A percentile compares a stretch with the other conserved stretches of the same genome.
phyloP scores from a whole-genome alignment of 805 yeast genomes.

The Candida manassasensis region DNA sequence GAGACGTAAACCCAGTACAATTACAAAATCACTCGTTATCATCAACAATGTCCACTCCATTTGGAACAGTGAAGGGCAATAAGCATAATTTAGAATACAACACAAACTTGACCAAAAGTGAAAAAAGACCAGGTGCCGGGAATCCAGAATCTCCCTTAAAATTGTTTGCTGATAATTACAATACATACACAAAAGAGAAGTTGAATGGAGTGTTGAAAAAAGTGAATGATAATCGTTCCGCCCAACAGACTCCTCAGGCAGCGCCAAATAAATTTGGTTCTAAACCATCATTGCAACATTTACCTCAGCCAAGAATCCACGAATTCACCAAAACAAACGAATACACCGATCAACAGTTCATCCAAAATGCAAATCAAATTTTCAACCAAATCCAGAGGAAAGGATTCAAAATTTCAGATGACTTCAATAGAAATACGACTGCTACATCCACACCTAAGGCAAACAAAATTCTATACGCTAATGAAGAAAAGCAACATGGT shows the following conservation, averaged over 20 bases:
- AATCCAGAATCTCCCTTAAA: constrained; percentile 39
- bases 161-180: constrained; percentile 33
- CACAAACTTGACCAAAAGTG: constrained; percentile 6
- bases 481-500: constrained; percentile 7
- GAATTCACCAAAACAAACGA: constrained; percentile 27
- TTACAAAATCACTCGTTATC: constrained; percentile 20
- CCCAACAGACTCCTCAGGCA: constrained; percentile 9
- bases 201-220: constrained; percentile 23
- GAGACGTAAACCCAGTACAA: neutral
- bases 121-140: constrained; percentile 9
- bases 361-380: constrained; percentile 34
- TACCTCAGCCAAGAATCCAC: constrained; percentile 20
- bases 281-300: neutral
- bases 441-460: constrained; percentile 39
- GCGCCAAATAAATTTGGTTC: neutral
- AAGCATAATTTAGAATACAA: constrained; percentile 1
- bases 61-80: constrained; percentile 15
- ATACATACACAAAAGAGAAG: constrained; percentile 37
- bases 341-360: constrained; percentile 33
- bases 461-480: constrained; percentile 12
- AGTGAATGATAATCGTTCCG: constrained; percentile 11
- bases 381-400: constrained; percentile 35
- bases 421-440: constrained; percentile 15
- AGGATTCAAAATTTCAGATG: constrained; percentile 17
- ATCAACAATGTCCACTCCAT: constrained; percentile 36